Percentiles rank a stretch among this genome's conserved stretches.
phyloP scores from a whole-genome alignment of 306 rosid species.

The Macrotyloma uniflorum region DNA sequence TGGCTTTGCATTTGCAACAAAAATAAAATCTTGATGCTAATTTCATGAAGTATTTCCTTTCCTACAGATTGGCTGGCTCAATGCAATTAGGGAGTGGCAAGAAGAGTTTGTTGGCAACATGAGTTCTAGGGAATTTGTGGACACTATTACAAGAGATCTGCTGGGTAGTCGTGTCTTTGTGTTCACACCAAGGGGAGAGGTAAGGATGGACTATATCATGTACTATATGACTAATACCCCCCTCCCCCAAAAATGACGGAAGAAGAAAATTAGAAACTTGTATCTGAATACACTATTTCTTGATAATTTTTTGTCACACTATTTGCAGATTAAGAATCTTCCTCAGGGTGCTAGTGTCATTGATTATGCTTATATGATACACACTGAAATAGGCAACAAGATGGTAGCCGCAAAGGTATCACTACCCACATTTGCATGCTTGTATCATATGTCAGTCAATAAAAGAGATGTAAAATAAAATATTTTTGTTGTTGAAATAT shows the following conservation, averaged over 20 bases:
- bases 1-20: not conserved
- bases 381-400: slow-evolving; percentile 98
- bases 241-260: not conserved
- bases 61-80: slow-evolving; percentile 97
- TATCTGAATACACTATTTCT: slow-evolving; percentile 21
- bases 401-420: slow-evolving; percentile 98
- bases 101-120: slow-evolving; percentile 99
- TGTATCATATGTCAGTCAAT: not conserved
- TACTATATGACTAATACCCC: slow-evolving; percentile 5
- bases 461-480: slow-evolving; percentile 28
- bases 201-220: slow-evolving; percentile 39
- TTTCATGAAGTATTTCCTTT: slow-evolving; percentile 50
- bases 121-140: slow-evolving; percentile 99
- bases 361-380: slow-evolving; percentile 99
- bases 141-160: slow-evolving; percentile 92
- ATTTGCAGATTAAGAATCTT: slow-evolving; percentile 84
- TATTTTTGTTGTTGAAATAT: slow-evolving; percentile 18
- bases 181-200: slow-evolving; percentile 99
- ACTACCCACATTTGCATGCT: slow-evolving; percentile 19
- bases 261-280: slow-evolving; percentile 24
- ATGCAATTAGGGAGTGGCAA: slow-evolving; percentile 99
- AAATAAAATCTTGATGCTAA: slow-evolving; percentile 24
- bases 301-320: slow-evolving; percentile 31
- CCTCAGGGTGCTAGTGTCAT: slow-evolving; percentile 95
- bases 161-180: slow-evolving; percentile 97